Evolutionary conservation across 331 rosid species (phyloP).

Genomic region (Pyracantha coccinea): DNA sequence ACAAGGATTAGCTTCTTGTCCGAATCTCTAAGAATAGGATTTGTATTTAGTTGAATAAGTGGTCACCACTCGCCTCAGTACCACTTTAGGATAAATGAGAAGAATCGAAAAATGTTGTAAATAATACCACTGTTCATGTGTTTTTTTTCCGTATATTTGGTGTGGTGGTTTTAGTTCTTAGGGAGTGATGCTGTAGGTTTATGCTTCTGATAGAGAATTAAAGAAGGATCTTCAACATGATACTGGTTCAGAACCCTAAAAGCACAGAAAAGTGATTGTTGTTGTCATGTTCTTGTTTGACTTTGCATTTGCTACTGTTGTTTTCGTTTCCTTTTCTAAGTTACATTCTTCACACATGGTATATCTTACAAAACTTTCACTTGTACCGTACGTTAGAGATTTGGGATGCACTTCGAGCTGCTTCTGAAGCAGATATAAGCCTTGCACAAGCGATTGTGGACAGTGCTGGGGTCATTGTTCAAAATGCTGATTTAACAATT

Average conservation of each 20-base stretch:
- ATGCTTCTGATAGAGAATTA: neutral
- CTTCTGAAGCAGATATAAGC: conserved; percentile 84
- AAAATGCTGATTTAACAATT: conserved; percentile 85
- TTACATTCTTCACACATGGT: neutral
- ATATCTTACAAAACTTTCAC: conserved; percentile 11
- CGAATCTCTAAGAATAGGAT: neutral
- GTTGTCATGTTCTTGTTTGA: neutral
- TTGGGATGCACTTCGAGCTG: conserved; percentile 99
- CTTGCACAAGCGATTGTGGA: conserved; percentile 93
- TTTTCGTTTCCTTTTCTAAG: neutral
- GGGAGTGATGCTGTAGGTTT: neutral
- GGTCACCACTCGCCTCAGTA: neutral
- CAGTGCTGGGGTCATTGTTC: conserved; percentile 94
- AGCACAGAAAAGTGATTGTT: neutral
- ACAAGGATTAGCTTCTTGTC: neutral
- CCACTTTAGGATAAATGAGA: neutral
- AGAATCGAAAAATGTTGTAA: neutral
- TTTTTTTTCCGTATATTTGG: neutral
- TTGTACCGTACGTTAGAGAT: conserved; percentile 57
- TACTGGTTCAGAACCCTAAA: neutral
- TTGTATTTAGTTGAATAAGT: neutral
- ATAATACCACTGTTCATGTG: neutral
- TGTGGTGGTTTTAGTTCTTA: neutral
- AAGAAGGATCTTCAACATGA: neutral
- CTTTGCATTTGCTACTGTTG: neutral